phyloP scores from a whole-genome alignment of 2,329 filamentous ascomycete species.

The Alternaria consortialis region DNA sequence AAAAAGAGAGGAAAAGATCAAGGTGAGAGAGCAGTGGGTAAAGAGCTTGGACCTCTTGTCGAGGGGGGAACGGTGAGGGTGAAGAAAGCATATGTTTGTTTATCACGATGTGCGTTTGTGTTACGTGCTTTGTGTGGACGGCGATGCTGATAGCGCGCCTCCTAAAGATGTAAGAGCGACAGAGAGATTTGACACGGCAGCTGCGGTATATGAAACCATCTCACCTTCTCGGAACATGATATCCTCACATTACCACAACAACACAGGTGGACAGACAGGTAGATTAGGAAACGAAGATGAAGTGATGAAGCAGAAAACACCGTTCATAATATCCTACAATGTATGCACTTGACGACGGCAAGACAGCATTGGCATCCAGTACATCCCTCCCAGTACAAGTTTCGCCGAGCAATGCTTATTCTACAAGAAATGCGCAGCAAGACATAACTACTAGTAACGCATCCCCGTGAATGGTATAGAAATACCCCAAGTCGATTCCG shows the following conservation, averaged over 20 bases:
- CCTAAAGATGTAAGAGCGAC: neutral
- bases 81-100: neutral
- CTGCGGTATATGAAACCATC: neutral
- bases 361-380: constrained; percentile 13
- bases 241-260: neutral
- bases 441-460: constrained; percentile 23
- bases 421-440: constrained; percentile 31
- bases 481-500: constrained; percentile 21
- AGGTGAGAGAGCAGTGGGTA: neutral
- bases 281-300: neutral
- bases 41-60: neutral
- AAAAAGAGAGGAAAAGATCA: neutral
- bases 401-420: constrained; percentile 35
- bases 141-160: neutral
- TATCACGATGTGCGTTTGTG: neutral
- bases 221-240: neutral
- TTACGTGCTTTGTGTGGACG: neutral
- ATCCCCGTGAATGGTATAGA: constrained; percentile 17
- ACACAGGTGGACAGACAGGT: neutral
- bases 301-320: constrained; percentile 13
- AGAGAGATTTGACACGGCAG: neutral
- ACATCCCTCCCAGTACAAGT: constrained; percentile 15
- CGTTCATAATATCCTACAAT: constrained; percentile 33
- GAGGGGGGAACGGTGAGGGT: neutral
- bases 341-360: constrained; percentile 22